Conservation (phyloP, 2,329 filamentous ascomycete genomes). For the Tolypocladium capitatum region DNA sequence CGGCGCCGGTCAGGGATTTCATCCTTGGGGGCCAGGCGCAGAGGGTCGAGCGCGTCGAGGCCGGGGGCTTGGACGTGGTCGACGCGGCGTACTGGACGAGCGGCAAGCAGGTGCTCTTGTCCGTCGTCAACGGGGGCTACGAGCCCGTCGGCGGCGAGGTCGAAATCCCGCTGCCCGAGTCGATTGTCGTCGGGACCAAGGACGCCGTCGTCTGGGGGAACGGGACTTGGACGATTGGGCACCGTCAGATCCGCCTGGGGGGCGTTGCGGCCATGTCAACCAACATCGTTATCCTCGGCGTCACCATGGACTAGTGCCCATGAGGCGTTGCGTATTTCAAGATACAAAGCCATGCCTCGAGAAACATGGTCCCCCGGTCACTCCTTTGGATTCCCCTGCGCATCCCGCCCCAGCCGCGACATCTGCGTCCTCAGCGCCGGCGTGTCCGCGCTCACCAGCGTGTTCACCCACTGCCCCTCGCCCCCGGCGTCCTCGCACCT, state of each 20-base stretch:
- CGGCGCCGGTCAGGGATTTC: slow-evolving; percentile 23
- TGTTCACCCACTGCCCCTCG: slow-evolving; percentile 17
- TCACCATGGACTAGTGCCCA: not conserved
- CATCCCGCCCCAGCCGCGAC: slow-evolving; percentile 16
- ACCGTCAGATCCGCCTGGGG: slow-evolving; percentile 3
- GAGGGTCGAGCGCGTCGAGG: slow-evolving; percentile 1
- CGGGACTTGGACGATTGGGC: slow-evolving; percentile 6
- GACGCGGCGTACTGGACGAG: slow-evolving; percentile 12
- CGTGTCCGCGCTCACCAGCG: slow-evolving; percentile 19
- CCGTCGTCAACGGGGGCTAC: slow-evolving; percentile 12
- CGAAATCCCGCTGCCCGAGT: slow-evolving; percentile 6
- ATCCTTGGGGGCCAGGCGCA: slow-evolving; percentile 19
- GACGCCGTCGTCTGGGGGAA: slow-evolving; percentile 9
- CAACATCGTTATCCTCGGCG: slow-evolving; percentile 9
- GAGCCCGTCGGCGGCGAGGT: slow-evolving; percentile 5
- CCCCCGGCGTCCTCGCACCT: slow-evolving; percentile 9
- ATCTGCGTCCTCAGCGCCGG: slow-evolving; percentile 21
- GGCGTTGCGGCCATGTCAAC: slow-evolving; percentile 10
- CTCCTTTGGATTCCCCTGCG: slow-evolving; percentile 7
- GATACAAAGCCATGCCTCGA: too few relatives aligned
- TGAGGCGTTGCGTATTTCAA: not conserved
- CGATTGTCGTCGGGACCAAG: slow-evolving; percentile 2
- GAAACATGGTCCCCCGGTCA: not conserved
- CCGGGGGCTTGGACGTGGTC: slow-evolving; percentile 2
- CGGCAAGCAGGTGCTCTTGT: slow-evolving; percentile 7